These are phyloP conservation scores for Dryadomyces quercivorus DNA, from an alignment of 2,329 filamentous ascomycete genomes.

Conservation along the genomic window DNA sequence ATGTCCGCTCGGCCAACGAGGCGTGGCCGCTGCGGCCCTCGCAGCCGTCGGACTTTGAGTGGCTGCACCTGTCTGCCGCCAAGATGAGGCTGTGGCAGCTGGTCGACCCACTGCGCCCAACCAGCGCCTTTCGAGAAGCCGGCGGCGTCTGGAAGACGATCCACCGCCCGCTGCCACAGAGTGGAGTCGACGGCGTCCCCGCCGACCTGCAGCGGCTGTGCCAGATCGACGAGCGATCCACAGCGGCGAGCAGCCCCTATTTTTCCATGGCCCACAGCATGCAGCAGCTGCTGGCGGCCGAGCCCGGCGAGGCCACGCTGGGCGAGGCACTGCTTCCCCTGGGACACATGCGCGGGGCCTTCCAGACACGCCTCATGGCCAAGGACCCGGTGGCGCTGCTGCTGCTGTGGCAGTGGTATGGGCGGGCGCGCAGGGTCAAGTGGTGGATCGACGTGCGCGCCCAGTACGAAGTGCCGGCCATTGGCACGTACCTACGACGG, in stretches of 20 bases:
- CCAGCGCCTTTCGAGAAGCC: slow-evolving; percentile 24
- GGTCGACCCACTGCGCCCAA: slow-evolving; percentile 21
- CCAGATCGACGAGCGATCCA: slow-evolving; percentile 8
- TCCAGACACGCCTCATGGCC: background rate
- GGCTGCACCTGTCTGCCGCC: slow-evolving; percentile 20
- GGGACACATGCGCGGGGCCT: background rate
- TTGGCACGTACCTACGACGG: slow-evolving; percentile 6
- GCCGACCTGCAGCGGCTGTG: slow-evolving; percentile 14
- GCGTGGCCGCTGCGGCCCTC: slow-evolving; percentile 20
- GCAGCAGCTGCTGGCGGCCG: background rate
- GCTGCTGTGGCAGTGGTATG: slow-evolving; percentile 8
- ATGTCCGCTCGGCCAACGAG: slow-evolving; percentile 19
- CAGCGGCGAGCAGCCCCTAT: slow-evolving; percentile 1
- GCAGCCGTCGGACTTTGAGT: slow-evolving; percentile 18
- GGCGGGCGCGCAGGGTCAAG: background rate
- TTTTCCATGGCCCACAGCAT: slow-evolving; percentile 7
- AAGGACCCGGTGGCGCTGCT: slow-evolving; percentile 8
- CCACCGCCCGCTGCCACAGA: background rate
- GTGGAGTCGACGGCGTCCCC: background rate
- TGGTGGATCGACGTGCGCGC: slow-evolving; percentile 11
- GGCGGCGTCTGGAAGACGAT: background rate
- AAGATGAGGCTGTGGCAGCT: slow-evolving; percentile 26
- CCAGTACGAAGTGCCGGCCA: slow-evolving; percentile 6
- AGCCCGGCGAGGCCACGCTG: background rate
- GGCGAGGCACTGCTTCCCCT: background rate